Base-by-base conservation (phyloP, 768 basidiomycete genomes). In the Suillus discolor region DNA sequence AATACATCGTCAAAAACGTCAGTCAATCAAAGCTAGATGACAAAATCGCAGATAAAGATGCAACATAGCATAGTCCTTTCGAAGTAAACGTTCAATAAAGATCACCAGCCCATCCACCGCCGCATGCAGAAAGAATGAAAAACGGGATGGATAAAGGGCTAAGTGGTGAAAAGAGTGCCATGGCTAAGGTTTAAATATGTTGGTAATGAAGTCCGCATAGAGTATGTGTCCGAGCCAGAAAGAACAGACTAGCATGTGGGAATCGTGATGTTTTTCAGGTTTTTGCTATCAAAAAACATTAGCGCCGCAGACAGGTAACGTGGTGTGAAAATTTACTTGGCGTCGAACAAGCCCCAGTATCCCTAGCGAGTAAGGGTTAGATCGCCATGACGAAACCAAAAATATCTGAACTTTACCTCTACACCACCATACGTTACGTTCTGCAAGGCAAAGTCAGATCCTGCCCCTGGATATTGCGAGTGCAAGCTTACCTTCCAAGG, bases 391-490 rank as follows among this genome's bases (percentile, higher is more conserved):
- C 41, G n/a, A 60, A 42, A 62, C 34, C 2, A 6, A 45, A 16
- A 44, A 38, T 49, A 41, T 55, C 41, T 60, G 64, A 70, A 69
- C 39, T 66, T 77, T 63, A 74, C 84, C 75, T 90, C 94, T 51
- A 96, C 94, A 67, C 94, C 94, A 69, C 94, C 94, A 69, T 85
- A 96, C 72, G 83, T 72, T 1, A 68, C 72, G 70, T 85, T 85
- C 86, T 89, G 62, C 34, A 68, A 69, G 53, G 57, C 39, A 16
- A 64, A 53, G 47, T 47, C 41, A 42, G 68, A 64, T 64, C 15
- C 68, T 41, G 44, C 25, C 5, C n/a, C 62, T 62, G 31, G 6
- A 45, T 25, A 34, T 28, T 23, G 7, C 34, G 65, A 34, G 59
- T 39, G 28, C 15, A 16, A 69, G 68, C 83, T 71, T 69, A 85